phyloP scores from a whole-genome alignment of 2,329 filamentous ascomycete genomes.

The Polychaeton citri region DNA sequence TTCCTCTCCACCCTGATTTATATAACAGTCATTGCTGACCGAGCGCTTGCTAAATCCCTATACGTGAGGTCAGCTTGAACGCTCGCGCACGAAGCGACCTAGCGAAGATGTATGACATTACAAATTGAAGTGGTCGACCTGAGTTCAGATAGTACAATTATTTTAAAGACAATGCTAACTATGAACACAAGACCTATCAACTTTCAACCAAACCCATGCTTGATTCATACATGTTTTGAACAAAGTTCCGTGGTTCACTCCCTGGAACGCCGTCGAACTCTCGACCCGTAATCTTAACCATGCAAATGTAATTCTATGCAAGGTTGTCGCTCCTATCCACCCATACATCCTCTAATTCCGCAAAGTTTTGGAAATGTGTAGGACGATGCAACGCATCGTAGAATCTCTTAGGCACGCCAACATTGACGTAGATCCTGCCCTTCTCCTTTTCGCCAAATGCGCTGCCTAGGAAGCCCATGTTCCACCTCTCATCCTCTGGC shows the following conservation, averaged over 20 bases:
- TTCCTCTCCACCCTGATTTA: too few relatives aligned
- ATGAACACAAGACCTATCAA: background rate
- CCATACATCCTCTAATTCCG: conserved; percentile 92
- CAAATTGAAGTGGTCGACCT: too few relatives aligned
- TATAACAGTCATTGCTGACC: too few relatives aligned
- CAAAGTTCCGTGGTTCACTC: too few relatives aligned
- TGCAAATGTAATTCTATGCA: conserved; percentile 51
- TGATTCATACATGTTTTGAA: conserved; percentile 1
- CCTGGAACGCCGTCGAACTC: too few relatives aligned
- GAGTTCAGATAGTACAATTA: too few relatives aligned
- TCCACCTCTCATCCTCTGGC: conserved; percentile 82
- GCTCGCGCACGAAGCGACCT: too few relatives aligned
- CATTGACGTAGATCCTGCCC: conserved; percentile 68
- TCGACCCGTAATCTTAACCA: too few relatives aligned
- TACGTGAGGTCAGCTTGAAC: too few relatives aligned
- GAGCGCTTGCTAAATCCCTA: too few relatives aligned
- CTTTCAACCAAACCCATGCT: background rate
- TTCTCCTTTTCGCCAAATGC: conserved; percentile 81
- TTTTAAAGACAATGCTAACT: too few relatives aligned
- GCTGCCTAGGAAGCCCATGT: conserved; percentile 95
- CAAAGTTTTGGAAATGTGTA: conserved; percentile 93
- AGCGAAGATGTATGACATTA: too few relatives aligned
- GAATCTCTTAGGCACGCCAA: conserved; percentile 78
- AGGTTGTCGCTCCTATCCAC: conserved; percentile 90
- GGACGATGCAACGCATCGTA: conserved; percentile 89